phyloP scores from a whole-genome alignment of 192 early-diverging fungal species.

The Backusella macrospora region DNA sequence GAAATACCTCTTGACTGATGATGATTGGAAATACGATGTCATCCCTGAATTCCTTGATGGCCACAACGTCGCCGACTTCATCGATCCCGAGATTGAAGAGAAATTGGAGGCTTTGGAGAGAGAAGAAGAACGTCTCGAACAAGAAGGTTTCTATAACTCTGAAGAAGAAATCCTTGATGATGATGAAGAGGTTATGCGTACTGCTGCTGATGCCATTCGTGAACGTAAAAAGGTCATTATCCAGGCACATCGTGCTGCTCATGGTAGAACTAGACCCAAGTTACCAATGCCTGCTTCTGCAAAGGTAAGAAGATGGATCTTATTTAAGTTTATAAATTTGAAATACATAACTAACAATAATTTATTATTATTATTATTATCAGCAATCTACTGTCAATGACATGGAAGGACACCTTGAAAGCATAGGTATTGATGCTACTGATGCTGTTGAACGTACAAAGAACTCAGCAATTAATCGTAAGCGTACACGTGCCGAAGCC shows the following conservation, averaged over 20 bases:
- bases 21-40: conserved; percentile 95
- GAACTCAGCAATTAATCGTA: conserved; percentile 45
- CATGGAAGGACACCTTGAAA: conserved; percentile 72
- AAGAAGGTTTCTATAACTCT: conserved; percentile 92
- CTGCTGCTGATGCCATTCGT: conserved; percentile 79
- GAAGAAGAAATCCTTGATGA: conserved; percentile 74
- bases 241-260: conserved; percentile 70
- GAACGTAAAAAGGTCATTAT: conserved; percentile 85
- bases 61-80: conserved; percentile 98
- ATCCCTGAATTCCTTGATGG: conserved; percentile 99
- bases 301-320: conserved; percentile 19
- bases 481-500: conserved; percentile 77
- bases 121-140: conserved; percentile 94
- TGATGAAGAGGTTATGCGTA: conserved; percentile 79
- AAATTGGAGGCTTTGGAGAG: conserved; percentile 92
- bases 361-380: not conserved
- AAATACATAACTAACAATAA: no score
- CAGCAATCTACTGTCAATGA: conserved; percentile 49
- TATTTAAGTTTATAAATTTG: conserved; percentile 25
- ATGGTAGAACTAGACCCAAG: conserved; percentile 79
- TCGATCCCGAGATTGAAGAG: conserved; percentile 97
- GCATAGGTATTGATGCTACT: conserved; percentile 72
- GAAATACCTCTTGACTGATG: conserved; percentile 79
- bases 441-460: conserved; percentile 68
- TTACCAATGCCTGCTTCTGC: conserved; percentile 65